Base-by-base conservation (phyloP, 2,329 filamentous ascomycete species). In the Pseudohalonectria lignicola region DNA sequence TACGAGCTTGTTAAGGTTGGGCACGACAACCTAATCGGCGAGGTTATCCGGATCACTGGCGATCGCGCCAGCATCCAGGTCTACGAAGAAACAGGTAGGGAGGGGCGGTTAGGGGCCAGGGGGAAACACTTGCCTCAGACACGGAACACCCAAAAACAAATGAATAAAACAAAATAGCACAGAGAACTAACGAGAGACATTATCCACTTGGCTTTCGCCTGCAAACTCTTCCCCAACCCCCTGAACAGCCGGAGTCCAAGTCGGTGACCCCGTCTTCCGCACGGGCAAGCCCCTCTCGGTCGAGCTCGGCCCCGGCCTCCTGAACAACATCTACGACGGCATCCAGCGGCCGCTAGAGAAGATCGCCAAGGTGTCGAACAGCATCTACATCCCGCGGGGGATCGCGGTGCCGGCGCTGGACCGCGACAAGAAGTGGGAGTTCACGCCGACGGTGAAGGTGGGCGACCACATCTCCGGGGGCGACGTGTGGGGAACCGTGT, bases 41-140 rank as follows among this genome's bases (percentile, higher is more conserved):
- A 98, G 66, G 92, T 98, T 63, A 98, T 98, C 72, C 84, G 92
- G 61, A 93, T 98, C 66, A 92, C 86, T 55, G 82, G 71, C 60
- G 92, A 98, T 63, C 93, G 90, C 67, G 88, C 87, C 51, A 94
- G 88, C 36, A 93, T 98, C 51, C 92, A 98, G 67, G 92, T 98
- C 49, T 98, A 98, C 70, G 92, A 98, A 64, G 92, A 98, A 68
- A 98, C 92, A n/a, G n/a, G n/a, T n/a, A n/a, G n/a, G n/a, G n/a
- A n/a, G n/a, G n/a, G n/a, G n/a, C n/a, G n/a, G 51, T n/a, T n/a
- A n/a, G n/a, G n/a, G n/a, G n/a, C n/a, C n/a, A n/a, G n/a, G n/a
- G n/a, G n/a, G n/a, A 31, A 31, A 7, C 7, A 13, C 17, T 6
- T 31, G 5, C 12, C 13, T 13, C n/a, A 31, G n/a, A n/a, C n/a